Evolutionary conservation across 164 flowering plant species (phyloP).

Genomic region (Sedum album): DNA sequence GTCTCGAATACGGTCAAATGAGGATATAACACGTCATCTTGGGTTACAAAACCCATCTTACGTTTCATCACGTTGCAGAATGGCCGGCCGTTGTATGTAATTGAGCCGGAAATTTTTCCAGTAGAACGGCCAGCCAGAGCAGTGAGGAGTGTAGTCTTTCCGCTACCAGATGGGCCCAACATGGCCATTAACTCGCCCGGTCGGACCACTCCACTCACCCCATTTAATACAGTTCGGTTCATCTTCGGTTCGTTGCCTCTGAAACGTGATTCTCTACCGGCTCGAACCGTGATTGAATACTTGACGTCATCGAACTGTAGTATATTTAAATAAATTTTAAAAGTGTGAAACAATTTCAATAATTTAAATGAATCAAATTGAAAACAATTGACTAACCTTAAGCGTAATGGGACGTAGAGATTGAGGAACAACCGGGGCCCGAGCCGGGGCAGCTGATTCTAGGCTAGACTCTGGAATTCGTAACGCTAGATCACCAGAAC

Average conservation of each 20-base stretch:
- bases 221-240: constrained; percentile 41
- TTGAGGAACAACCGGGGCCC: neutral
- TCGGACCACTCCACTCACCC: constrained; percentile 52
- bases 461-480: neutral
- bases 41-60: constrained; percentile 68
- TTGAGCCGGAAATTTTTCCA: constrained; percentile 56
- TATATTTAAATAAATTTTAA: neutral
- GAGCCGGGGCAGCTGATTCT: neutral
- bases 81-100: constrained; percentile 58
- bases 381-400: neutral
- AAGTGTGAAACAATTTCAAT: neutral
- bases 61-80: constrained; percentile 57
- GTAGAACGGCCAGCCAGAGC: constrained; percentile 66
- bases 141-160: constrained; percentile 82
- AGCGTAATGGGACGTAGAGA: constrained; percentile 1
- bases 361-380: neutral
- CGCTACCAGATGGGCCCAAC: constrained; percentile 95
- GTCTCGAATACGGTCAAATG: constrained; percentile 85
- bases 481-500: neutral
- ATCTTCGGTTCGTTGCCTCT: constrained; percentile 27
- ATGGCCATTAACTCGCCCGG: constrained; percentile 90
- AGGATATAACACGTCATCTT: constrained; percentile 79
- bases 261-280: constrained; percentile 16
- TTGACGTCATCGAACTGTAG: constrained; percentile 72
- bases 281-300: constrained; percentile 27